A percentile compares a stretch with the other conserved stretches of the same genome.
phyloP scores from a whole-genome alignment of 371 early-diverging fungal genomes.

The Umbelopsis sp. region DNA sequence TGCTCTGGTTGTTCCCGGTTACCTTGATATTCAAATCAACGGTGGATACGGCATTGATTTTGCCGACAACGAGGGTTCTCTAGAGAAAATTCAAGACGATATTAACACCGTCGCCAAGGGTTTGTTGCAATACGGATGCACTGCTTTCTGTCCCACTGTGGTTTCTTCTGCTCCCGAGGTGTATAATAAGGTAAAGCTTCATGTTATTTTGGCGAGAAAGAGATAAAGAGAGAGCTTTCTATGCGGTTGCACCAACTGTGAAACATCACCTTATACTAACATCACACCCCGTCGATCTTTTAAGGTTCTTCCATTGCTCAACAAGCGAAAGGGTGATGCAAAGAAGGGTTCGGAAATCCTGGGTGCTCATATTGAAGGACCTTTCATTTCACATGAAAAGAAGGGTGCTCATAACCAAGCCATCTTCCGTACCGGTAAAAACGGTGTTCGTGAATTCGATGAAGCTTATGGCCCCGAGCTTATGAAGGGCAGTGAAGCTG shows the following conservation, averaged over 20 bases:
- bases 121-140: slow-evolving; percentile 74
- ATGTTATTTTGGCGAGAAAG: neutral
- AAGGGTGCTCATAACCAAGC: slow-evolving; percentile 73
- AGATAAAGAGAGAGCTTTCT: too few relatives aligned
- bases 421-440: slow-evolving; percentile 56
- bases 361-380: slow-evolving; percentile 82
- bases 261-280: slow-evolving; percentile 5
- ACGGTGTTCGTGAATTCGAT: slow-evolving; percentile 63
- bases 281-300: slow-evolving; percentile 8
- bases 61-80: slow-evolving; percentile 51
- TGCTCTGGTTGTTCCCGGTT: slow-evolving; percentile 73
- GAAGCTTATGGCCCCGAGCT: slow-evolving; percentile 62
- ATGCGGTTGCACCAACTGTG: neutral
- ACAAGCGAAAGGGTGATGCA: slow-evolving; percentile 65
- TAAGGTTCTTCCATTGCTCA: slow-evolving; percentile 64
- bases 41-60: slow-evolving; percentile 84
- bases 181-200: slow-evolving; percentile 60
- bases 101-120: slow-evolving; percentile 69
- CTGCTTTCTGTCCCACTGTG: slow-evolving; percentile 80
- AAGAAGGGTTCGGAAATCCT: slow-evolving; percentile 72
- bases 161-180: slow-evolving; percentile 75
- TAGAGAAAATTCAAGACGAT: slow-evolving; percentile 48
- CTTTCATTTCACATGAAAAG: slow-evolving; percentile 73
- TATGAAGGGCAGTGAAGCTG: slow-evolving; percentile 37
- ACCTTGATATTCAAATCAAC: slow-evolving; percentile 80